A percentile compares a stretch with the other conserved stretches of the same genome.
These are phyloP conservation scores for Crucibulum laeve DNA, from an alignment of 768 basidiomycete genomes.

Conservation along the genomic window DNA sequence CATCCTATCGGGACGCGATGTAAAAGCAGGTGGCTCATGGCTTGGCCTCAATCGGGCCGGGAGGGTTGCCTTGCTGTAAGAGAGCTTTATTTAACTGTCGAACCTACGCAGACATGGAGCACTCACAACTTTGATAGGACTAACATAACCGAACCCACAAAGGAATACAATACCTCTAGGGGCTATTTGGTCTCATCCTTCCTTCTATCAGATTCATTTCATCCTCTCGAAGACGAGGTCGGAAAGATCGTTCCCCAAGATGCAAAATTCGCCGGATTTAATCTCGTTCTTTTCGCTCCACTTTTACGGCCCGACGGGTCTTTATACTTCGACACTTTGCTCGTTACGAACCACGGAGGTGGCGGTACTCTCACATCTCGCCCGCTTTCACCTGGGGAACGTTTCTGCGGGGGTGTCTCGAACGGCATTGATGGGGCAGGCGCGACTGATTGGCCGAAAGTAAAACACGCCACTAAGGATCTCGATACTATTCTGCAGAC, in stretches of 20 bases:
- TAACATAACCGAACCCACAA: conserved; percentile 73
- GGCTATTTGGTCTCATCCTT: conserved; percentile 68
- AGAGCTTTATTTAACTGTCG: conserved; percentile 5
- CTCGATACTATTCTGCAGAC: conserved; percentile 40
- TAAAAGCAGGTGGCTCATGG: conserved; percentile 77
- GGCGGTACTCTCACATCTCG: conserved; percentile 56
- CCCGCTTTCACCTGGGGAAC: conserved; percentile 44
- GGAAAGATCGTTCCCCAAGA: conserved; percentile 41
- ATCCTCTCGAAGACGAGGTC: conserved; percentile 45
- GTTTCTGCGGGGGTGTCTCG: conserved; percentile 57
- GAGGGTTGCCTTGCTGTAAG: conserved; percentile 70
- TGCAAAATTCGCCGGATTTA: conserved; percentile 73
- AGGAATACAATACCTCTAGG: conserved; percentile 51
- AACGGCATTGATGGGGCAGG: conserved; percentile 70
- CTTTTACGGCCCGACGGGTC: conserved; percentile 16
- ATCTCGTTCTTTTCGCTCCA: conserved; percentile 65
- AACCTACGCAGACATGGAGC: conserved; percentile 8
- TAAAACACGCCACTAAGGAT: conserved; percentile 48
- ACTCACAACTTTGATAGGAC: conserved; percentile 47
- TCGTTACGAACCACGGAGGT: conserved; percentile 70
- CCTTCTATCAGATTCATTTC: conserved; percentile 47
- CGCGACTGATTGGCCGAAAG: conserved; percentile 70
- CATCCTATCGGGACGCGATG: conserved; percentile 74
- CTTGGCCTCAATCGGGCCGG: conserved; percentile 67
- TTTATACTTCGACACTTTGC: conserved; percentile 46